Base-by-base conservation (phyloP, 805 yeast genomes). In the Cyberlindnera saturnus region DNA sequence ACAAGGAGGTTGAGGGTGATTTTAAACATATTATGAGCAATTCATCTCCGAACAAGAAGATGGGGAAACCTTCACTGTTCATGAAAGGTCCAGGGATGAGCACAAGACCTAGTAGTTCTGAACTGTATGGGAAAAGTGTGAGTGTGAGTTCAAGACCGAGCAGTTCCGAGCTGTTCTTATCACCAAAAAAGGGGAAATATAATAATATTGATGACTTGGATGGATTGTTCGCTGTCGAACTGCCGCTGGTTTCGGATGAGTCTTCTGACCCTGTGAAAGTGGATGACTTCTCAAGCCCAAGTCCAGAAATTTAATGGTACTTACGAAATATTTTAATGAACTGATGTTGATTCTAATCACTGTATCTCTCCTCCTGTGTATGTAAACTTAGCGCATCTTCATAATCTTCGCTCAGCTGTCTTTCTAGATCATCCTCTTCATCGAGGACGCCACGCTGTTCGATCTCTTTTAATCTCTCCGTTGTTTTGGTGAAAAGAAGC, bases 401-500 rank as follows among this genome's bases (percentile, higher is more conserved):
- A 33, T 43, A 43, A 33, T 47, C 53, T n/a, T 38, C 34, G 8
- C 42, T 48, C n/a, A 46, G 26, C 26, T 44, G 46, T 16, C 45
- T 40, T 28, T 51, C 56, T 29, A 52, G 47, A 16, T 50, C 53
- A 35, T 49, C 51, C 35, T 39, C 48, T 20, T 44, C 39, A 0
- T 31, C 32, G n/a, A 38, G 19, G 43, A 16, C 35, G 41, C 11
- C 37, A 20, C 37, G 49, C 42, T 42, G 35, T 37, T 60, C 63
- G 23, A 68, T 32, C 45, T 66, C 66, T 34, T 46, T 37, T 18
- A 67, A 55, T 51, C 65, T 63, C 37, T 61, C 53, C 34, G 55
- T 63, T 1, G 79, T 75, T 46, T 77, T 77, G 36, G 64, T 60
- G 62, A 86, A 89, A 8, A 90, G 71, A 10, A 86, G 44, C 66